Evolutionary conservation across 345 rosid genomes (phyloP).

Genomic region (Cardamine chenopodiifolia): DNA sequence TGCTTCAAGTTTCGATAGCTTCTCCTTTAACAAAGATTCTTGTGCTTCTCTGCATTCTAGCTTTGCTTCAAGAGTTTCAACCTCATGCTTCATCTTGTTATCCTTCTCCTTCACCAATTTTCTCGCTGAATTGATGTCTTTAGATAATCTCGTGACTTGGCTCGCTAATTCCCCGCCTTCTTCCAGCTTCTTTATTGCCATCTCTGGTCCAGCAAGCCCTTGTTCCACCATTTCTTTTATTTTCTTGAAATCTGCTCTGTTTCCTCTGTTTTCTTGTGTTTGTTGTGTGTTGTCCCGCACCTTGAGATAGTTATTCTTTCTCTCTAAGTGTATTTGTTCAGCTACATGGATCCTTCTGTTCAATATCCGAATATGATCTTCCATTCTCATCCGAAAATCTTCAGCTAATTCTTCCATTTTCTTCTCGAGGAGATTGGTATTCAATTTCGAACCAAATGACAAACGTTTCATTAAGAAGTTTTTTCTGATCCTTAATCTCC

Average conservation of each 20-base stretch:
- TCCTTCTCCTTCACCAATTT: conserved; percentile 45
- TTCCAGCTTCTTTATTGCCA: conserved; percentile 45
- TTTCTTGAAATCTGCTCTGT: conserved; percentile 33
- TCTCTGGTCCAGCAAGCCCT: conserved; percentile 49
- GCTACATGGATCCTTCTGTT: conserved; percentile 54
- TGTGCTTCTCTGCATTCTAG: conserved; percentile 48
- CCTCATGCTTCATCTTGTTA: conserved; percentile 38
- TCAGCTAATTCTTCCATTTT: conserved; percentile 60
- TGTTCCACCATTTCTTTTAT: conserved; percentile 39
- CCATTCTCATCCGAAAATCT: conserved; percentile 54
- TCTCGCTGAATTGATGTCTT: conserved; percentile 53
- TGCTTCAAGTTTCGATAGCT: conserved; percentile 46
- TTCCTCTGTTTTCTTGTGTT: conserved; percentile 5
- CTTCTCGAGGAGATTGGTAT: conserved; percentile 40
- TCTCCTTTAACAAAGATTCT: conserved; percentile 47
- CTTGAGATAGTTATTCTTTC: conserved; percentile 20
- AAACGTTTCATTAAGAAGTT: conserved; percentile 34
- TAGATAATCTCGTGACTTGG: conserved; percentile 45
- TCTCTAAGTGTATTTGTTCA: conserved; percentile 31
- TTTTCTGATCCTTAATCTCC: conserved; percentile 44
- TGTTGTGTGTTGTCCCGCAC: conserved; percentile 7
- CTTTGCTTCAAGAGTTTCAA: conserved; percentile 41
- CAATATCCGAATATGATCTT: conserved; percentile 58
- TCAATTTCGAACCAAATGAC: conserved; percentile 44
- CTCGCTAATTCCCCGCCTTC: conserved; percentile 33